phyloP scores from a whole-genome alignment of 2,329 filamentous ascomycete genomes.

The Venturia pyrina region DNA sequence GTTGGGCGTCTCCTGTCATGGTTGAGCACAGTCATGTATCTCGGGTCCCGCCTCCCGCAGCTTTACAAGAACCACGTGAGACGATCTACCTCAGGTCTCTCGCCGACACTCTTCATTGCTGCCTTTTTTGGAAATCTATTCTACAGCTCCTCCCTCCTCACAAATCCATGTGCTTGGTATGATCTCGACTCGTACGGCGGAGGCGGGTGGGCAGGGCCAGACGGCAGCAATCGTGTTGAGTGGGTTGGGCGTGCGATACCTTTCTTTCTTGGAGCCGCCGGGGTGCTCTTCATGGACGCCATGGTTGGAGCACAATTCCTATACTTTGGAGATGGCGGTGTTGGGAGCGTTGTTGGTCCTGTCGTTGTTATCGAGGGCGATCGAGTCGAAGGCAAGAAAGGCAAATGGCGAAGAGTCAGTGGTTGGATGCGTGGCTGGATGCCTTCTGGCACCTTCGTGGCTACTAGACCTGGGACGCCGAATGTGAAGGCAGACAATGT shows the following conservation, averaged over 20 bases:
- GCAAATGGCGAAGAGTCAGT: slow-evolving; percentile 45
- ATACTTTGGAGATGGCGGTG: slow-evolving; percentile 41
- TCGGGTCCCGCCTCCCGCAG: slow-evolving; percentile 52
- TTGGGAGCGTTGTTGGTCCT: slow-evolving; percentile 7
- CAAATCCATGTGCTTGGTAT: slow-evolving; percentile 54
- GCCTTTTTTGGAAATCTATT: slow-evolving; percentile 60
- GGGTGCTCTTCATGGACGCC: slow-evolving; percentile 52
- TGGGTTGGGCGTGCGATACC: slow-evolving; percentile 51
- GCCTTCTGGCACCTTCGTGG: slow-evolving; percentile 25
- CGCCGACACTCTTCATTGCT: slow-evolving; percentile 52
- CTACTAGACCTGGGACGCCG: slow-evolving; percentile 1
- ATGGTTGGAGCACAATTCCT: slow-evolving; percentile 54
- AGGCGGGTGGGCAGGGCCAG: slow-evolving; percentile 48
- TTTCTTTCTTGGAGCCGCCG: slow-evolving; percentile 57
- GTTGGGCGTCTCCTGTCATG: slow-evolving; percentile 45
- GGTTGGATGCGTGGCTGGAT: slow-evolving; percentile 61
- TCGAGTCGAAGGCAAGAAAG: slow-evolving; percentile 13
- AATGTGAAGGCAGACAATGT: not conserved
- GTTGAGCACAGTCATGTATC: slow-evolving; percentile 47
- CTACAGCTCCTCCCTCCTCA: slow-evolving; percentile 52
- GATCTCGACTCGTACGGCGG: slow-evolving; percentile 46
- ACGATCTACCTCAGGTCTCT: slow-evolving; percentile 54
- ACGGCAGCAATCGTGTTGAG: slow-evolving; percentile 43
- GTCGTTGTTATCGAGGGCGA: slow-evolving; percentile 21
- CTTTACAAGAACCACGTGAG: slow-evolving; percentile 55